These are phyloP conservation scores for Picea sitchensis DNA, from an alignment of 75 land plant genomes.

Conservation along the genomic window DNA sequence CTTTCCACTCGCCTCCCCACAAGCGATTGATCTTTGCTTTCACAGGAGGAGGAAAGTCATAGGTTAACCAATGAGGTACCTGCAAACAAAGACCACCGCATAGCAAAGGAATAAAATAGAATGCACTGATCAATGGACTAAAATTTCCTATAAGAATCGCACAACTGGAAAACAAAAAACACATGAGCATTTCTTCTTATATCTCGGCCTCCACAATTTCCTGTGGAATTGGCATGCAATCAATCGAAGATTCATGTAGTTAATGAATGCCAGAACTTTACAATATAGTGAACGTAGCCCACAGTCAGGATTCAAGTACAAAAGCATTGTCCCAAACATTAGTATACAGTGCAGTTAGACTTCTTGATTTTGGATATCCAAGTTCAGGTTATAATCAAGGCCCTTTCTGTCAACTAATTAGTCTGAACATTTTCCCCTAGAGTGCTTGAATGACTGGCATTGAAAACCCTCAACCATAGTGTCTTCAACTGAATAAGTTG, in stretches of 20 bases:
- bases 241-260: background rate
- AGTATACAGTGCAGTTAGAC: background rate
- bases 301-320: background rate
- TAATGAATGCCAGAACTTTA: background rate
- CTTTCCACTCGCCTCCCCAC: slow-evolving; percentile 93
- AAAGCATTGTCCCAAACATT: background rate
- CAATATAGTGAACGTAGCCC: background rate
- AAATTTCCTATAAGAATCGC: background rate
- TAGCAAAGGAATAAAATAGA: background rate
- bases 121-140: background rate
- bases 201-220: background rate
- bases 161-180: background rate
- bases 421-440: background rate
- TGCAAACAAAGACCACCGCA: slow-evolving; percentile 15
- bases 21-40: slow-evolving; percentile 56
- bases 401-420: background rate
- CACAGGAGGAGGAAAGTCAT: slow-evolving; percentile 95
- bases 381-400: background rate
- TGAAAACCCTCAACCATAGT: background rate
- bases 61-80: slow-evolving; percentile 89
- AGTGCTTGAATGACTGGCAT: background rate
- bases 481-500: background rate
- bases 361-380: background rate
- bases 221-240: background rate
- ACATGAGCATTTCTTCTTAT: background rate